Evolutionary conservation across 2,329 filamentous ascomycete species (phyloP).

Genomic region (Ophiostoma sp.): DNA sequence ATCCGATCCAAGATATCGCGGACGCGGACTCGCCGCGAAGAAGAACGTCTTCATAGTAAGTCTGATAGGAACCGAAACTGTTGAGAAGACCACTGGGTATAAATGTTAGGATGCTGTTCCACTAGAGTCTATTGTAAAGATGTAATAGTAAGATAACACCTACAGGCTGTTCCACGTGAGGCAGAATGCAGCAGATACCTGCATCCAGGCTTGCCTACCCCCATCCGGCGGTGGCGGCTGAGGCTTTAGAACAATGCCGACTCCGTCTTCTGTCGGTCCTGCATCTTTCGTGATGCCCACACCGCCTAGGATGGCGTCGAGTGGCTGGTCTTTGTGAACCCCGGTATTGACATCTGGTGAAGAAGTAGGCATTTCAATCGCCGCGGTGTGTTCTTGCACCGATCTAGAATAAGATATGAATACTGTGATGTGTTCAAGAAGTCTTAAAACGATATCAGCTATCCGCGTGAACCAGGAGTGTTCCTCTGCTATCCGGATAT

Average conservation of each 20-base stretch:
- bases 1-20: conserved; percentile 46
- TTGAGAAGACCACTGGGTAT: not conserved
- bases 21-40: conserved; percentile 29
- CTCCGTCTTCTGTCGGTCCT: not conserved
- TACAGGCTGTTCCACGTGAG: conserved; percentile 17
- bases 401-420: no score
- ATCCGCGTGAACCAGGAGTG: no score
- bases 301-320: no score
- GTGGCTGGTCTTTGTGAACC: no score
- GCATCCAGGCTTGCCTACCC: conserved; percentile 15
- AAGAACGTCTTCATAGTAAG: not conserved
- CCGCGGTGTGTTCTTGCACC: no score
- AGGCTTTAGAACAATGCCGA: not conserved
- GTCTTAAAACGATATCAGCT: no score
- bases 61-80: conserved; percentile 4
- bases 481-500: no score
- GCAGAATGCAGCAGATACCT: conserved; percentile 16
- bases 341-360: no score
- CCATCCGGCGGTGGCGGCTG: conserved; percentile 5
- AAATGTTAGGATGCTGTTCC: not conserved
- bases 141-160: conserved; percentile 3
- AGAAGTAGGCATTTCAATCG: no score
- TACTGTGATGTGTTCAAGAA: no score
- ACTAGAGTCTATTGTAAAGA: no score
- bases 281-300: not conserved